Conservation (phyloP, 1,139 yeast species). For the Suhomyces coccinellae region DNA sequence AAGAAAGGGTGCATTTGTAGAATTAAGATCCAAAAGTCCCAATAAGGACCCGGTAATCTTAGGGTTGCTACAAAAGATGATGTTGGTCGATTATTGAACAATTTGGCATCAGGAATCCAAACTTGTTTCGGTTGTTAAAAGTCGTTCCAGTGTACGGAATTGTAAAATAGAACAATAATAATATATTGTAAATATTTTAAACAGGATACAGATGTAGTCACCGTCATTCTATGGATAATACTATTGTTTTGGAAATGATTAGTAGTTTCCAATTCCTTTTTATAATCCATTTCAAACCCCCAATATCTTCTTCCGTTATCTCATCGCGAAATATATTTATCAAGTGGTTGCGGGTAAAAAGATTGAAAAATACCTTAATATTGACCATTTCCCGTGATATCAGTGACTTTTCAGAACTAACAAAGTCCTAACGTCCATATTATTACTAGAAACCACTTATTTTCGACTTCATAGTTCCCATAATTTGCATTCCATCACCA, state of each 20-base stretch:
- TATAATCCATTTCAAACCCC: too few relatives aligned
- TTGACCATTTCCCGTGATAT: background rate
- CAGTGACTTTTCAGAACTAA: background rate
- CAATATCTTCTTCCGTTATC: background rate
- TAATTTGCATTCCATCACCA: constrained; percentile 9
- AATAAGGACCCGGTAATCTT: background rate
- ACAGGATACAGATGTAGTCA: too few relatives aligned
- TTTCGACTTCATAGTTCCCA: background rate
- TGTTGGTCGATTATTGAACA: too few relatives aligned
- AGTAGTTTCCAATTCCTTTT: too few relatives aligned
- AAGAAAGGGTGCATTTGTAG: constrained; percentile 19
- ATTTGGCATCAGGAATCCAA: background rate
- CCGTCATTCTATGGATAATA: too few relatives aligned
- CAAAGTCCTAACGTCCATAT: too few relatives aligned
- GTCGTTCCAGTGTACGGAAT: too few relatives aligned
- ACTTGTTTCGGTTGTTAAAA: too few relatives aligned
- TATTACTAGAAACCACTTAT: too few relatives aligned
- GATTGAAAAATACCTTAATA: background rate
- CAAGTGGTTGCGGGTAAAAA: background rate
- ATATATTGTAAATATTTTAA: too few relatives aligned
- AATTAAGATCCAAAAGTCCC: background rate
- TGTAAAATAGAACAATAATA: background rate
- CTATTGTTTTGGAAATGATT: too few relatives aligned
- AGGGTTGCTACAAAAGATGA: too few relatives aligned
- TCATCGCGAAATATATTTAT: constrained; percentile 7